Evolutionary conservation across 805 yeast genomes (phyloP), one percentile per base, ranked within the genome.

Genomic region (Candida pini): DNA sequence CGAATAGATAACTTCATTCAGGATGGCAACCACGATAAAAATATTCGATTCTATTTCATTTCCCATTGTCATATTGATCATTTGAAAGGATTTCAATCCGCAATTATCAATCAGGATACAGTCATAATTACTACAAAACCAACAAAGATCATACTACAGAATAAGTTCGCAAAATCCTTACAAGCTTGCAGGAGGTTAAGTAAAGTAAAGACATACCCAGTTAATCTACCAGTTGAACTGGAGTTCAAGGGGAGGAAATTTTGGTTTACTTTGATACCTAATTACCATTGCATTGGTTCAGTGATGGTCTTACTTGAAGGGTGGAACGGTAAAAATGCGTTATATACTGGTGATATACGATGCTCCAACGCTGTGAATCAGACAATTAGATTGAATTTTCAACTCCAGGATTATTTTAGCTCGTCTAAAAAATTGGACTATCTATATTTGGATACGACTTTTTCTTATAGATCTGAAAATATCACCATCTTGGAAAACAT

Each of bases 261-360:
- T 5, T 23, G 20, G 4, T 28, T 38, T 18, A 40, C 42, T 3
- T 33, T 47, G 25, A 45, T 48, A 13, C 48, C 51, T 0, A 41
- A 38, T 23, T 47, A 38, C 21, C 48, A 49, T 28, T 49, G 51
- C 26, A 10, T 48, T 13, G 52, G 52, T 4, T 44, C 51, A 6
- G 36, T 21, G 2, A 45, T 44, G 44, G 34, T 45, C n/a, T 31
- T 49, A 16, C 14, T 39, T 3, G 36, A 36, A 18, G 14, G 17
- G 26, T 21, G 18, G 14, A n/a, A 21, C 2, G 5, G 15, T 3
- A 35, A 18, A 14, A 14, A 30, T 8, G 34, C 38, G 2, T 30
- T 48, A 12, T 49, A 41, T 19, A 40, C 49, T 1, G 53, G 52
- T 5, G 51, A 49, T 35, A 40, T 35, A 8, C 30, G 53, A 26